Conservation (phyloP, 2,329 filamentous ascomycete genomes). For the Colletotrichum paranaense region DNA sequence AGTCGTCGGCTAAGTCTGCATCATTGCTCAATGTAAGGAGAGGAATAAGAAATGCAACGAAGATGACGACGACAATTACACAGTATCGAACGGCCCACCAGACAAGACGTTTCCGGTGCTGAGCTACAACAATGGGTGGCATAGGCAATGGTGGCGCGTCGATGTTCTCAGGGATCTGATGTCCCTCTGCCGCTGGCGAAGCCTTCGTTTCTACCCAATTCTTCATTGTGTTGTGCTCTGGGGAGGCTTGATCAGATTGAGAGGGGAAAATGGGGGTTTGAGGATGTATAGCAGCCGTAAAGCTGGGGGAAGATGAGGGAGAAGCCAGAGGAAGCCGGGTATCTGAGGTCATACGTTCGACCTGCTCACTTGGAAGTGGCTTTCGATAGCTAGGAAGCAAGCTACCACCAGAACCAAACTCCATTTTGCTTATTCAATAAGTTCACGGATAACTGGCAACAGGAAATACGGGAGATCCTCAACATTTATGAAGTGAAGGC, state of each 20-base stretch:
- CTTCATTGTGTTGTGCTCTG: background rate
- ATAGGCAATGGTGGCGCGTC: background rate
- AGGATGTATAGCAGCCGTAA: background rate
- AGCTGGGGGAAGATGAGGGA: background rate
- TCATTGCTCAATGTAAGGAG: conserved; percentile 36
- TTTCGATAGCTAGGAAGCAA: conserved; percentile 1
- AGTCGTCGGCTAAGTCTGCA: conserved; percentile 22
- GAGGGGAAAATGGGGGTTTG: background rate
- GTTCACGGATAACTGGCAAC: no score
- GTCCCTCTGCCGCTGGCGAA: conserved; percentile 4
- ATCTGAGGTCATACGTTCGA: background rate
- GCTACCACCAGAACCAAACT: background rate
- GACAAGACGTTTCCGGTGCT: conserved; percentile 12
- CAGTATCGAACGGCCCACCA: conserved; percentile 38
- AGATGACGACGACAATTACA: conserved; percentile 34
- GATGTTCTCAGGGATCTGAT: background rate
- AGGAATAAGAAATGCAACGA: conserved; percentile 36
- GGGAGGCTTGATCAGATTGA: background rate
- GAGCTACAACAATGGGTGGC: background rate
- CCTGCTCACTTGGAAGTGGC: background rate
- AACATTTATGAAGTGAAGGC: no score
- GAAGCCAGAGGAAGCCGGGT: background rate
- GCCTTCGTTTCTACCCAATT: background rate
- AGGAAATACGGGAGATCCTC: no score
- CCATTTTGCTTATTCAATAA: background rate